Evolutionary conservation across 345 rosid genomes (phyloP).

Genomic region (Angophora floribunda): DNA sequence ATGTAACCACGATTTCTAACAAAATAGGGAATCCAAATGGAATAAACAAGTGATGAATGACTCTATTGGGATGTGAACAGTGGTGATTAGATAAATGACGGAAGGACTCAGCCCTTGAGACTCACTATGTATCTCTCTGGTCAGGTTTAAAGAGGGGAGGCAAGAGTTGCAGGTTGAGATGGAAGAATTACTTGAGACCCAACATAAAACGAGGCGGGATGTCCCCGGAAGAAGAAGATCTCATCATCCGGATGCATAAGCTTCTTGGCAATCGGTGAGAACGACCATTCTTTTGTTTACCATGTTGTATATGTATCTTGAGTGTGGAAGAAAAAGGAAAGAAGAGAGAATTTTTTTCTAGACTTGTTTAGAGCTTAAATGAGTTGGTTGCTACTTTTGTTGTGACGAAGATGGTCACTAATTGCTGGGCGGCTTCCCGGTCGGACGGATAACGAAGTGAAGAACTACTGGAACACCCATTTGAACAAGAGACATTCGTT

Average conservation of each 20-base stretch:
- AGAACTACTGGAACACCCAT: slow-evolving; percentile 95
- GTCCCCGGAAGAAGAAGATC: slow-evolving; percentile 77
- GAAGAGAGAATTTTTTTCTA: neutral
- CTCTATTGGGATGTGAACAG: neutral
- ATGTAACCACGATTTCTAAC: neutral
- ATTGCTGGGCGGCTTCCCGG: slow-evolving; percentile 87
- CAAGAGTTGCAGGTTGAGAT: slow-evolving; percentile 82
- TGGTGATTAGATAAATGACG: too few relatives aligned
- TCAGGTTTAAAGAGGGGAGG: slow-evolving; percentile 74
- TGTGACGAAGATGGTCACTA: slow-evolving; percentile 52
- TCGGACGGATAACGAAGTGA: slow-evolving; percentile 82
- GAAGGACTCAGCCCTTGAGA: neutral
- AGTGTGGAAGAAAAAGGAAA: neutral
- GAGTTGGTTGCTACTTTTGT: neutral
- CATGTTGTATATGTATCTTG: too few relatives aligned
- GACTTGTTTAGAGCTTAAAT: neutral
- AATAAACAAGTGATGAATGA: neutral
- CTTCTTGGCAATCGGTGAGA: slow-evolving; percentile 70
- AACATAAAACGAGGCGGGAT: slow-evolving; percentile 70
- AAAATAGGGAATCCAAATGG: neutral
- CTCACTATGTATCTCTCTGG: neutral
- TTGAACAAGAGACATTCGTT: slow-evolving; percentile 38
- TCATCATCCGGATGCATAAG: slow-evolving; percentile 83
- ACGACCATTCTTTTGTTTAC: neutral
- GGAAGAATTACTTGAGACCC: slow-evolving; percentile 83